Percentiles rank a stretch among this genome's conserved stretches.
phyloP scores from a whole-genome alignment of 1,284 basidiomycete species.

The Golubevia pallescens region DNA sequence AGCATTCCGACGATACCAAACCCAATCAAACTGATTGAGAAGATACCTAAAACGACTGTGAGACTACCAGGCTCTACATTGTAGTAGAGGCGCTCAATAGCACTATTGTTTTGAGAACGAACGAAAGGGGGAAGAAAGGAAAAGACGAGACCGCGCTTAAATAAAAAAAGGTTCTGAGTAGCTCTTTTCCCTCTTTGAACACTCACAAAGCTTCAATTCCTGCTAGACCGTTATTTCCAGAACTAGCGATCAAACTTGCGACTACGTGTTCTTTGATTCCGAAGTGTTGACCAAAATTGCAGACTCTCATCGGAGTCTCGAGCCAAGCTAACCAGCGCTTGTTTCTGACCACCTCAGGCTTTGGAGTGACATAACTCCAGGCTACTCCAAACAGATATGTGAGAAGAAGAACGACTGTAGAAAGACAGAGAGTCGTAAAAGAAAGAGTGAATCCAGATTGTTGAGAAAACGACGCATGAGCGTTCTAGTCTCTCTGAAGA shows the following conservation, averaged over 20 bases:
- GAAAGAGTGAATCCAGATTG: too few species aligned
- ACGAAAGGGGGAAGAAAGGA: background rate
- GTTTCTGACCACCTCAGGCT: constrained; percentile 65
- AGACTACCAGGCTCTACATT: constrained; percentile 69
- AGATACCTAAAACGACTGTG: constrained; percentile 72
- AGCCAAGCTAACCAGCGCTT: constrained; percentile 66
- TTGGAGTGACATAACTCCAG: constrained; percentile 67
- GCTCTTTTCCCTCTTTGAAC: constrained; percentile 65
- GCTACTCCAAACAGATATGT: constrained; percentile 69
- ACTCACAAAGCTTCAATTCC: constrained; percentile 72
- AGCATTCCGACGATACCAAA: constrained; percentile 69
- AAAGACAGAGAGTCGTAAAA: too few species aligned
- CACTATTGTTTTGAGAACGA: constrained; percentile 10
- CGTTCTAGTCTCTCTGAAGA: too few species aligned
- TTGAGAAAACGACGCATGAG: too few species aligned
- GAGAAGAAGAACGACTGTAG: constrained; percentile 69
- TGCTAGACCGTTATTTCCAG: constrained; percentile 69
- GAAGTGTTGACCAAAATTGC: constrained; percentile 71
- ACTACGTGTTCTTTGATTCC: constrained; percentile 72
- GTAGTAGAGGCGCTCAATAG: constrained; percentile 69
- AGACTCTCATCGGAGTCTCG: constrained; percentile 66
- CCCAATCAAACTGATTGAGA: constrained; percentile 74
- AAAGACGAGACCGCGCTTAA: background rate
- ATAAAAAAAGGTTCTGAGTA: background rate
- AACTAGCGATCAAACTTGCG: constrained; percentile 72